Conservation (phyloP, 2,329 filamentous ascomycete genomes). For the Zopfia rhizophila region DNA sequence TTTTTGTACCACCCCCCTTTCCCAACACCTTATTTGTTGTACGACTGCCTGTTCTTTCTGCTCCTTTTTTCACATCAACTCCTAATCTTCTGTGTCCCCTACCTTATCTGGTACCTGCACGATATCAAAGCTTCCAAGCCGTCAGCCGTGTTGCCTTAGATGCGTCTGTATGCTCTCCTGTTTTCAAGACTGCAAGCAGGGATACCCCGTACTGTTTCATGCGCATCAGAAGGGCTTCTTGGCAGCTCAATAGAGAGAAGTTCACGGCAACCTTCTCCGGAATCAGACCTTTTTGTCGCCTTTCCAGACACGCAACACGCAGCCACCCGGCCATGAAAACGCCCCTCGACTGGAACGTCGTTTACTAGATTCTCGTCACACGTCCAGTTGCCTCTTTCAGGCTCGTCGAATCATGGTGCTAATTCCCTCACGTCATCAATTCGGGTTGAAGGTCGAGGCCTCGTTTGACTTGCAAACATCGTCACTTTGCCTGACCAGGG, state of each 20-base stretch:
- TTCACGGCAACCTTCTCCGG: conserved; percentile 26
- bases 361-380: conserved; percentile 22
- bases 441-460: too few relatives aligned
- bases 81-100: conserved; percentile 24
- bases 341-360: conserved; percentile 15
- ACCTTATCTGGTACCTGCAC: conserved; percentile 21
- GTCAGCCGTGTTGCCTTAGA: conserved; percentile 20
- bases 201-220: conserved; percentile 36
- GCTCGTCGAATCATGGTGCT: conserved; percentile 12
- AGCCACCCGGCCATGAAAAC: conserved; percentile 21
- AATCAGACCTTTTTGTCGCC: too few relatives aligned
- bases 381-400: conserved; percentile 17
- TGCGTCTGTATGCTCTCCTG: conserved; percentile 28
- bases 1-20: conserved; percentile 4
- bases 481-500: conserved; percentile 8
- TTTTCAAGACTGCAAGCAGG: conserved; percentile 14
- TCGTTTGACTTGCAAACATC: too few relatives aligned
- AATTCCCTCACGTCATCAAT: conserved; percentile 19
- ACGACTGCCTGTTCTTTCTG: conserved; percentile 27
- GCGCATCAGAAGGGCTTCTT: conserved; percentile 31
- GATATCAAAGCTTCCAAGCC: conserved; percentile 4
- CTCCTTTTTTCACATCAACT: conserved; percentile 24
- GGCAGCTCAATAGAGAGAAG: conserved; percentile 43
- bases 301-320: conserved; percentile 21
- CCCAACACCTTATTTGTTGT: conserved; percentile 14